Base-by-base conservation (phyloP, 768 basidiomycete species). In the Tricholoma saponaceum region DNA sequence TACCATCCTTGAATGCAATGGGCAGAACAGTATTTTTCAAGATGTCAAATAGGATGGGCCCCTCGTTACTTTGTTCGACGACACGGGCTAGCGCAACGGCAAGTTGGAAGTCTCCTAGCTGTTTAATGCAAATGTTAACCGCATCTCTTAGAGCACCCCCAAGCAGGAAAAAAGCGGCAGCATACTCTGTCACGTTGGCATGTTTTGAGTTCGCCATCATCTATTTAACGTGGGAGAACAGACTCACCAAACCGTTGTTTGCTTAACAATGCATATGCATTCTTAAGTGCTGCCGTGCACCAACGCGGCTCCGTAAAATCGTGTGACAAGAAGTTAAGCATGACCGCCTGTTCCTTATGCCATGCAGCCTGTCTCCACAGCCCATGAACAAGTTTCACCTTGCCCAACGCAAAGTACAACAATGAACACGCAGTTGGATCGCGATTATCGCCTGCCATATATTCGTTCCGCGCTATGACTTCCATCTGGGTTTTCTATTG, bases 81-180 rank as follows among this genome's bases (percentile, higher is more conserved):
- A 93, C 81, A 6, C 95, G 84, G 12, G 95, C 90, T 25, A 99
- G 69, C 0, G 92, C 88, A 43, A 98, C 70, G 1, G 94, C 97
- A 22, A 99, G 79, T 64, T 96, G 94, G 66, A 95, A 89, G 70
- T 99, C 97, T 23, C 83, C 76, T 20, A 99, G 74, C 54, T 98
- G 92, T 62, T 83, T 89, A 25, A 97, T 67, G 69, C 94, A 95
- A 18, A 99, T 89, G 62, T 84, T 90, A 30, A 95, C 90, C 2
- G 96, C 95, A 62, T 98, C 97, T 70, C 89, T 91, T 33, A 96
- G 73, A 43, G 87, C 85, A 22, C 86, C 88, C 7, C 93, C 96
- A 0, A 99, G 82, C 41, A 99, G 78, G 76, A 99, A 99, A 74
- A 99, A 99, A 1, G 95, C 95, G 0, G 95, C 95, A n/a, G 97